Evolutionary conservation across 805 yeast genomes (phyloP).

Genomic region (Sungouiella thailandica): DNA sequence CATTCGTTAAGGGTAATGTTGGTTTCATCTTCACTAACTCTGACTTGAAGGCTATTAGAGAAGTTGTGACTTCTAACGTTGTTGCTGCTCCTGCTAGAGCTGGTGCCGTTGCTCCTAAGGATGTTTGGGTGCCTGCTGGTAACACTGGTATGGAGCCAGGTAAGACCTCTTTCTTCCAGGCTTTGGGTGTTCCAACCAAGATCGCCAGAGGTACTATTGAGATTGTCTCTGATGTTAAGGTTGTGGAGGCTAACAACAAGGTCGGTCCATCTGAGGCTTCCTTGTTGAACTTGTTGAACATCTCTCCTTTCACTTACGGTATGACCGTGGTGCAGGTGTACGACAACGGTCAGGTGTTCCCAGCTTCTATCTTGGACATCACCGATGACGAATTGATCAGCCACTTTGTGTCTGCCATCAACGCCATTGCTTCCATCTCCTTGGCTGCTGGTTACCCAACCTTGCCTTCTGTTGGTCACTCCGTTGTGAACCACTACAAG

Average conservation of each 20-base stretch:
- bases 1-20: slow-evolving; percentile 95
- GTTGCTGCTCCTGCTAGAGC: slow-evolving; percentile 99
- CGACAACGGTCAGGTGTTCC: slow-evolving; percentile 98
- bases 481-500: slow-evolving; percentile 98
- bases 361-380: slow-evolving; percentile 94
- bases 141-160: slow-evolving; percentile 99
- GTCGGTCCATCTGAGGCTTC: slow-evolving; percentile 99
- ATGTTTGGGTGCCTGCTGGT: slow-evolving; percentile 97
- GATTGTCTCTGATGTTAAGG: slow-evolving; percentile 94
- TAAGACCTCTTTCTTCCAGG: slow-evolving; percentile 99
- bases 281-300: slow-evolving; percentile 98
- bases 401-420: slow-evolving; percentile 90
- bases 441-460: slow-evolving; percentile 99
- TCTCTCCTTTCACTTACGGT: slow-evolving; percentile 99
- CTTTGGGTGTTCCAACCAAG: slow-evolving; percentile 99
- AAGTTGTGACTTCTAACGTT: slow-evolving; percentile 80
- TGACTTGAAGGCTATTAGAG: slow-evolving; percentile 91
- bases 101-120: slow-evolving; percentile 98
- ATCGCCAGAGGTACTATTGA: slow-evolving; percentile 99
- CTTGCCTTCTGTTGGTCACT: slow-evolving; percentile 98
- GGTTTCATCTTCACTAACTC: slow-evolving; percentile 99
- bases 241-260: slow-evolving; percentile 76
- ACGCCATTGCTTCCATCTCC: slow-evolving; percentile 92
- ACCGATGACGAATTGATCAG: slow-evolving; percentile 93
- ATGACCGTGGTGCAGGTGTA: slow-evolving; percentile 93